Percentiles rank a stretch among this genome's conserved stretches.
Conservation (phyloP, 2,329 filamentous ascomycete genomes). For the Fusarium camptoceras region DNA sequence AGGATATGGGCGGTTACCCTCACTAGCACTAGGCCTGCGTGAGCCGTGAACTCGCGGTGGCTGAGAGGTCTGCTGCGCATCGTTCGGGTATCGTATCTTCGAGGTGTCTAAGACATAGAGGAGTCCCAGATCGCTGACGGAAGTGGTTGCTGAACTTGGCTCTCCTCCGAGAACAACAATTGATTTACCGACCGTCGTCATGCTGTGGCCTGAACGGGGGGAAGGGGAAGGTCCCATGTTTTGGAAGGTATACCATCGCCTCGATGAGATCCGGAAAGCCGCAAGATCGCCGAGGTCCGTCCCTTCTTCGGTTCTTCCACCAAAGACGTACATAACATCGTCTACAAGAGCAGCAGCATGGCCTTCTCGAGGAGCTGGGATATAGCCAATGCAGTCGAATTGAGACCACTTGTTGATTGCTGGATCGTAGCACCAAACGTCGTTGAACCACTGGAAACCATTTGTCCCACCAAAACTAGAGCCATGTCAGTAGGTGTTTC, state of each 20-base stretch:
- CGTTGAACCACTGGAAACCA: conserved; percentile 97
- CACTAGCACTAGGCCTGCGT: conserved; percentile 59
- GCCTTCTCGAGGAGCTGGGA: conserved; percentile 91
- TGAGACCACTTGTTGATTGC: conserved; percentile 84
- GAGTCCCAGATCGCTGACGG: conserved; percentile 86
- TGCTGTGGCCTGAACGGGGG: conserved; percentile 93
- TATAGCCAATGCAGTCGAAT: conserved; percentile 97
- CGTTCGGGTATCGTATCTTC: conserved; percentile 96
- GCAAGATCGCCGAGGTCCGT: conserved; percentile 92
- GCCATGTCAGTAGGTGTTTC: conserved; percentile 21
- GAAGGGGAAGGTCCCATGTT: conserved; percentile 99
- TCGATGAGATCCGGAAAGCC: conserved; percentile 78
- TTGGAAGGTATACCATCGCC: conserved; percentile 98
- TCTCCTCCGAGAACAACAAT: conserved; percentile 94
- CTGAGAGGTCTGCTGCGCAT: conserved; percentile 58
- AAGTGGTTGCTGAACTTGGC: conserved; percentile 85
- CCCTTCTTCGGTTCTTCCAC: conserved; percentile 93
- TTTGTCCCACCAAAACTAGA: conserved; percentile 95
- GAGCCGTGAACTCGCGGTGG: conserved; percentile 53
- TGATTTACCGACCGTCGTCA: conserved; percentile 94
- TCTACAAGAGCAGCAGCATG: conserved; percentile 94
- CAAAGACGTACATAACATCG: conserved; percentile 99
- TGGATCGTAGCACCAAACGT: conserved; percentile 97
- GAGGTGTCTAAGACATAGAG: conserved; percentile 93
- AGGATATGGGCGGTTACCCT: conserved; percentile 54